Evolutionary conservation across 768 basidiomycete genomes (phyloP), one percentile per base, ranked within the genome.

Genomic region (Kwoniella europaea): DNA sequence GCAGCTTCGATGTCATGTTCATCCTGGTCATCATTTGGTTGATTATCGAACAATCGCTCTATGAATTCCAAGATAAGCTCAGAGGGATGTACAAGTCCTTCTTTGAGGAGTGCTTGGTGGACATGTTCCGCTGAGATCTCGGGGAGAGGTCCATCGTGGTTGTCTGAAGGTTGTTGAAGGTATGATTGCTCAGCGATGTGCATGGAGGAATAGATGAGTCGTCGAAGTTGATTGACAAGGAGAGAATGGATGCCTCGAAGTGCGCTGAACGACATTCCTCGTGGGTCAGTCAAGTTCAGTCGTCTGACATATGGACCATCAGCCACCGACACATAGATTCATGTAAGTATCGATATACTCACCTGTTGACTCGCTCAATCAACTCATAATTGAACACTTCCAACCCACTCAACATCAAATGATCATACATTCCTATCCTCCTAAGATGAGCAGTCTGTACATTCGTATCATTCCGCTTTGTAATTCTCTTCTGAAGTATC

Each of bases 331-430:
- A 44, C 46, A 46, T 41, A 35, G 35, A 4, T 35, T 35, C 35
- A 35, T 35, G 35, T 35, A 35, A 35, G 35, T 35, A 35, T 35
- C 35, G 35, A 35, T 4, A 35, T 35, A 35, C 35, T 7, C 35
- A 70, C 63, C 29, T 59, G 35, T 50, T 27, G 15, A 70, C 13
- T 50, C 53, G 63, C 13, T 24, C 43, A 46, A 70, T 64, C 56
- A 35, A 43, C 3, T 70, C 56, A 55, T 64, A 70, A 43, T 70
- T 70, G 68, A 70, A 64, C 1, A 70, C 68, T 50, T 65, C 68
- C 46, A 70, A 13, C n/a, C 68, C 68, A 13, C 44, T 46, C 35
- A 57, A 18, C 57, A 57, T 50, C 12, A 63, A 20, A 60, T 70
- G 35, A 54, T 70, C 68, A 52, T 68, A 68, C 61, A 63, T 63